Percentiles rank a stretch among this genome's conserved stretches.
Conservation (phyloP, 2,329 filamentous ascomycete genomes). For the Niveomyces coronatus region DNA sequence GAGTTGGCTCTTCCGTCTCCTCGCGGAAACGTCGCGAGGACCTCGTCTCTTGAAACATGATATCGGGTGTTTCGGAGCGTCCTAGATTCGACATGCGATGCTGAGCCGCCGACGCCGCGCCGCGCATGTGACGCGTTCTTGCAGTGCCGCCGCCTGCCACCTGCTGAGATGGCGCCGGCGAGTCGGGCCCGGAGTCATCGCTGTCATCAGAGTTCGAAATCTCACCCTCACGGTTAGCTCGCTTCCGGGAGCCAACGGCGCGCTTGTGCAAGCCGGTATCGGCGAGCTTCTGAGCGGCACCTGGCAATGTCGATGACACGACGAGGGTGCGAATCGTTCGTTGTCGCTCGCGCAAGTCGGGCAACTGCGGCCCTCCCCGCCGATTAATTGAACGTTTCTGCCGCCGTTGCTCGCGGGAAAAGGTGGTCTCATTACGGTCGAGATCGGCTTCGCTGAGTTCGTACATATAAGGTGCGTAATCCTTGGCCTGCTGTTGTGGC, state of each 20-base stretch:
- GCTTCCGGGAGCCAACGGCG: conserved; percentile 50
- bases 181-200: conserved; percentile 77
- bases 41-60: conserved; percentile 60
- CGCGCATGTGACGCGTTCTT: conserved; percentile 78
- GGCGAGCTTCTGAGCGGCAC: conserved; percentile 68
- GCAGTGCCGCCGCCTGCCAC: conserved; percentile 68
- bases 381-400: conserved; percentile 95
- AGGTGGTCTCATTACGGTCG: conserved; percentile 82
- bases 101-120: conserved; percentile 76
- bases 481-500: conserved; percentile 85
- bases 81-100: conserved; percentile 74
- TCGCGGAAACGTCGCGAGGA: conserved; percentile 59
- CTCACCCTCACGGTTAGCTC: conserved; percentile 53
- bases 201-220: conserved; percentile 83
- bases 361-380: conserved; percentile 80
- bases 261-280: conserved; percentile 83
- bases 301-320: conserved; percentile 85
- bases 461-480: conserved; percentile 87
- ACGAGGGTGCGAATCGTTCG: conserved; percentile 86
- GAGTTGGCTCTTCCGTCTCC: conserved; percentile 66
- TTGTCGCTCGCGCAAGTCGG: conserved; percentile 92
- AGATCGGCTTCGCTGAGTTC: conserved; percentile 86
- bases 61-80: conserved; percentile 84
- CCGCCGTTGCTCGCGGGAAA: conserved; percentile 84
- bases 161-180: conserved; percentile 66